Evolutionary conservation across 2,329 filamentous ascomycete genomes (phyloP).

Genomic region (Byssoonygena ceratinophila): DNA sequence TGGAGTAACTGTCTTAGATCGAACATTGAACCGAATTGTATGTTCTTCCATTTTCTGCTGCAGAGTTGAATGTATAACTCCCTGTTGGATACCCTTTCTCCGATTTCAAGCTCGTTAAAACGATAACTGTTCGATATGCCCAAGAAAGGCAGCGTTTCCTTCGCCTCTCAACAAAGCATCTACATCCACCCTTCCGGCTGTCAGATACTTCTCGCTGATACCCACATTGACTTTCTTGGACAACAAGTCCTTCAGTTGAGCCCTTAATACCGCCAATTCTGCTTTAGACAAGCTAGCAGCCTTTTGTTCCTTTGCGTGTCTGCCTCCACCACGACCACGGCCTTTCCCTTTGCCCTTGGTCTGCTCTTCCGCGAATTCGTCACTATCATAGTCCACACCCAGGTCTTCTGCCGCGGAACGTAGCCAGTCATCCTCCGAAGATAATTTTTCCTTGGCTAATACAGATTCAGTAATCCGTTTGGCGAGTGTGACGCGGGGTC

Average conservation of each 20-base stretch:
- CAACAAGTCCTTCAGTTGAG: conserved; percentile 61
- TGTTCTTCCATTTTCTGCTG: neutral
- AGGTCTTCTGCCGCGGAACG: conserved; percentile 78
- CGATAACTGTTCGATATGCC: conserved; percentile 41
- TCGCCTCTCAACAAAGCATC: conserved; percentile 57
- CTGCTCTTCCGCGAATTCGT: conserved; percentile 59
- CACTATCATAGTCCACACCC: conserved; percentile 85
- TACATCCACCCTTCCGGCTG: conserved; percentile 73
- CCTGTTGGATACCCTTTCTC: neutral
- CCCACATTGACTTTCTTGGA: conserved; percentile 69
- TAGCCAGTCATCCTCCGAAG: conserved; percentile 75
- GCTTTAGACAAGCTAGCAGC: conserved; percentile 58
- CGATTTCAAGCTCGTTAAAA: conserved; percentile 19
- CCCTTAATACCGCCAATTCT: conserved; percentile 59
- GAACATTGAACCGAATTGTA: neutral
- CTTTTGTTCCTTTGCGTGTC: conserved; percentile 65
- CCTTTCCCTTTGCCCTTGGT: conserved; percentile 51
- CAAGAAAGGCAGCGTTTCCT: conserved; percentile 56
- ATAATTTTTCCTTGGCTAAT: conserved; percentile 77
- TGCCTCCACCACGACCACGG: conserved; percentile 62
- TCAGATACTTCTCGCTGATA: conserved; percentile 77
- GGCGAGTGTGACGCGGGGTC: conserved; percentile 65
- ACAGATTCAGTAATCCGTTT: conserved; percentile 75
- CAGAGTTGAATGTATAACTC: neutral
- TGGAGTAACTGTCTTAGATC: neutral